A percentile compares a stretch with the other conserved stretches of the same genome.
Conservation (phyloP, 805 yeast genomes). For the Saturnispora silvae region DNA sequence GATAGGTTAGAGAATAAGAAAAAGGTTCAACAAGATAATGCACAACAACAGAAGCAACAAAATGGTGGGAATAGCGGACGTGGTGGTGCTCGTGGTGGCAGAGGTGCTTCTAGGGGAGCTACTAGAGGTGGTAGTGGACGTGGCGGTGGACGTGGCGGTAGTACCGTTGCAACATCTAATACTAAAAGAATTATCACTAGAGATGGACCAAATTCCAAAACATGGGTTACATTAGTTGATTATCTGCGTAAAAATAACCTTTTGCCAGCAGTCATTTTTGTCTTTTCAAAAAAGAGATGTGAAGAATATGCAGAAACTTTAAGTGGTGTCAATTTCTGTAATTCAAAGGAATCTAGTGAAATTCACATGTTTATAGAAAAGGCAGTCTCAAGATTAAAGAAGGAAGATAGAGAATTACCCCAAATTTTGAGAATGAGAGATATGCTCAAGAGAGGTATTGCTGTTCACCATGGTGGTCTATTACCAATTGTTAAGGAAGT, state of each 20-base stretch:
- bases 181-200: constrained; percentile 32
- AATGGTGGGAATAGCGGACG: constrained; percentile 28
- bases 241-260: constrained; percentile 54
- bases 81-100: constrained; percentile 18
- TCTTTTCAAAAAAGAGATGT: constrained; percentile 86
- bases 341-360: constrained; percentile 77
- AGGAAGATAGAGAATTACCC: constrained; percentile 88
- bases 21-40: constrained; percentile 19
- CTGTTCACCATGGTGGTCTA: constrained; percentile 96
- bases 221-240: constrained; percentile 69
- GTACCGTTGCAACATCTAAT: constrained; percentile 20
- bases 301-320: constrained; percentile 85
- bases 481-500: constrained; percentile 87
- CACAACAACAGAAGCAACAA: constrained; percentile 17
- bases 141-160: constrained; percentile 23
- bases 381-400: constrained; percentile 77
- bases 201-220: constrained; percentile 67
- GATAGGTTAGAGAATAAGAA: constrained; percentile 35
- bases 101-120: constrained; percentile 25
- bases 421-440: constrained; percentile 80
- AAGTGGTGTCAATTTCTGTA: constrained; percentile 65
- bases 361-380: constrained; percentile 88
- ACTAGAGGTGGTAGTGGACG: constrained; percentile 25
- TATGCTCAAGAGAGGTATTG: constrained; percentile 81
- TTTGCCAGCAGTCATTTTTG: constrained; percentile 89